phyloP scores from a whole-genome alignment of 2,329 filamentous ascomycete genomes.

The Phialophora expanda region DNA sequence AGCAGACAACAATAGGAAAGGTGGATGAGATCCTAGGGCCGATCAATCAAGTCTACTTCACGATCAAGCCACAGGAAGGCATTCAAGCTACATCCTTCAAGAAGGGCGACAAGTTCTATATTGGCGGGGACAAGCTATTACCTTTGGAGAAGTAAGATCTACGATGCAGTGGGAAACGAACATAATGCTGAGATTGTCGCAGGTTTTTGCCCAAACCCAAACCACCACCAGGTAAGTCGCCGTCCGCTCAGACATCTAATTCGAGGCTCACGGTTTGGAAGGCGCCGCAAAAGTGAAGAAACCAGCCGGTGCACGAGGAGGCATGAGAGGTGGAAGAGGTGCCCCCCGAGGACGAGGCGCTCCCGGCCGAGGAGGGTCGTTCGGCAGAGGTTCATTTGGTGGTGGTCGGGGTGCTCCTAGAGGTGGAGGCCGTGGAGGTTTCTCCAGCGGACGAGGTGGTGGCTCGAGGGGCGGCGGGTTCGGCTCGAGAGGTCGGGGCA shows the following conservation, averaged over 20 bases:
- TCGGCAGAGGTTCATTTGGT: constrained; percentile 38
- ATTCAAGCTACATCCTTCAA: constrained; percentile 96
- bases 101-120: constrained; percentile 95
- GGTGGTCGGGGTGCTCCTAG: constrained; percentile 37
- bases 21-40: constrained; percentile 97
- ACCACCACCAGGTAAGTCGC: constrained; percentile 58
- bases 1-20: constrained; percentile 83
- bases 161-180: constrained; percentile 13
- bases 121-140: constrained; percentile 90
- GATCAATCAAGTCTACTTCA: constrained; percentile 98
- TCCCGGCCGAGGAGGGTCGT: constrained; percentile 39
- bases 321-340: constrained; percentile 55
- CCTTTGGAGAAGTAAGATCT: constrained; percentile 76
- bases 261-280: constrained; percentile 43
- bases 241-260: background rate
- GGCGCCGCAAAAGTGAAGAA: constrained; percentile 54
- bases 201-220: constrained; percentile 95
- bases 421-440: constrained; percentile 43
- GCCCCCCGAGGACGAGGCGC: constrained; percentile 46
- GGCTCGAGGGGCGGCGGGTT: constrained; percentile 23
- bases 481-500: constrained; percentile 29
- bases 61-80: constrained; percentile 94
- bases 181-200: constrained; percentile 34
- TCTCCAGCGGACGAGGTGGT: constrained; percentile 39
- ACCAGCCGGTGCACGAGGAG: constrained; percentile 54